Percentiles rank a stretch among this genome's conserved stretches.
phyloP scores from a whole-genome alignment of 2,329 filamentous ascomycete genomes.

The Colletotrichum godetiae region DNA sequence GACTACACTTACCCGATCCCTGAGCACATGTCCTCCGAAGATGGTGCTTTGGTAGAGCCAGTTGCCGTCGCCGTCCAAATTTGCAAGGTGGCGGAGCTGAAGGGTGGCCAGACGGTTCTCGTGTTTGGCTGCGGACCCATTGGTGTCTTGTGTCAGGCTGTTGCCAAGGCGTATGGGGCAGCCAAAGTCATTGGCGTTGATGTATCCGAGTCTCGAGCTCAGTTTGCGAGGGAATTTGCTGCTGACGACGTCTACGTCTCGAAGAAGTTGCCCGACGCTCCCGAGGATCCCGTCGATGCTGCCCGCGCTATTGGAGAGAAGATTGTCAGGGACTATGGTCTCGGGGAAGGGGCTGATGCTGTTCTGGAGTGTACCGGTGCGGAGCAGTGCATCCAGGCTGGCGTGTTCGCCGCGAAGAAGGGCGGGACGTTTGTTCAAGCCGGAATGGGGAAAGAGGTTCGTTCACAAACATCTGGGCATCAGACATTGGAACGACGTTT shows the following conservation, averaged over 20 bases:
- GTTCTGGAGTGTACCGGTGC: constrained; percentile 50
- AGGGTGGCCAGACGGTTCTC: constrained; percentile 54
- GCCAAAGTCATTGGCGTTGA: constrained; percentile 59
- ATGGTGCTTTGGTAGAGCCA: constrained; percentile 65
- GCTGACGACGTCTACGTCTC: constrained; percentile 57
- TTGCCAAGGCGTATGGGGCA: constrained; percentile 57
- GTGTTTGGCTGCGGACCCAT: constrained; percentile 64
- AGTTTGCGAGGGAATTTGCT: constrained; percentile 56
- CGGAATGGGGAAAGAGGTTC: constrained; percentile 59
- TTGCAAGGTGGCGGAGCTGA: constrained; percentile 52
- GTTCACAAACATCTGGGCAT: not conserved
- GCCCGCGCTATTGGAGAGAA: constrained; percentile 62
- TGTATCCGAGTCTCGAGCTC: constrained; percentile 51
- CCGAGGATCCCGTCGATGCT: constrained; percentile 60
- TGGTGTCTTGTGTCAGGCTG: constrained; percentile 57
- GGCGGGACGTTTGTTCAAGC: constrained; percentile 63
- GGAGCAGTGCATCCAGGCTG: constrained; percentile 58
- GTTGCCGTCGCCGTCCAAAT: constrained; percentile 63
- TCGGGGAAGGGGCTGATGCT: constrained; percentile 59
- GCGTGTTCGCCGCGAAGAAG: constrained; percentile 54
- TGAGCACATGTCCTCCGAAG: constrained; percentile 56
- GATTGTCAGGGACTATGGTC: constrained; percentile 51
- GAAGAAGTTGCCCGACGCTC: constrained; percentile 45
- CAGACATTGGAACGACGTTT: too few relatives aligned
- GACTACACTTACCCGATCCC: constrained; percentile 61